Percentiles rank a stretch among this genome's conserved stretches.
These are phyloP conservation scores for Pichia eremophila DNA, from an alignment of 805 yeast genomes.

Conservation along the genomic window DNA sequence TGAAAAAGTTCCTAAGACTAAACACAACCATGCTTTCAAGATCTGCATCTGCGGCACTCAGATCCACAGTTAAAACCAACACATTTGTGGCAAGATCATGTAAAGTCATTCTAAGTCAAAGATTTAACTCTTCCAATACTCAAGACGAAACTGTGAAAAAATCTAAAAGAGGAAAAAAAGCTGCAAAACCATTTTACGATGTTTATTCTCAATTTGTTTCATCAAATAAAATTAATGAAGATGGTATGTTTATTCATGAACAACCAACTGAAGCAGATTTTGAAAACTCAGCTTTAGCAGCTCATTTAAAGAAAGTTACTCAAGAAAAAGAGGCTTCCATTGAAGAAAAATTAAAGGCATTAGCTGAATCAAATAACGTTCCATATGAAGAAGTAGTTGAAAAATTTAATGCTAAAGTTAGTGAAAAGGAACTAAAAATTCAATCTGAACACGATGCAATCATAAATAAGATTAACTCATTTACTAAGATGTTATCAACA, in stretches of 20 bases:
- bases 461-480: conserved; percentile 11
- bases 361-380: conserved; percentile 16
- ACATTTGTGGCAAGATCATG: background rate
- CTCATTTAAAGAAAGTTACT: conserved; percentile 12
- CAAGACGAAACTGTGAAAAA: background rate
- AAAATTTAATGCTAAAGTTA: conserved; percentile 17
- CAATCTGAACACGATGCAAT: conserved; percentile 6
- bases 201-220: conserved; percentile 7
- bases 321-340: conserved; percentile 17
- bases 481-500: conserved; percentile 13
- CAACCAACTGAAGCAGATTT: conserved; percentile 16
- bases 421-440: conserved; percentile 2
- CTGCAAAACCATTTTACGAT: conserved; percentile 5
- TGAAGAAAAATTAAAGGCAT: conserved; percentile 16
- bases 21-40: conserved; percentile 8
- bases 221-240: conserved; percentile 15
- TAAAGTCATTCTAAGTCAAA: background rate
- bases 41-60: conserved; percentile 1
- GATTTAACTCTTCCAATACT: conserved; percentile 5
- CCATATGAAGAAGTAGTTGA: conserved; percentile 15
- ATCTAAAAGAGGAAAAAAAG: background rate
- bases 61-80: background rate
- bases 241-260: conserved; percentile 17
- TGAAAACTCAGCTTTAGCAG: conserved; percentile 15
- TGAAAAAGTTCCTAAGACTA: too few relatives aligned